Evolutionary conservation across 2,329 filamentous ascomycete genomes (phyloP).

Genomic region (Cercospora brassicicola): DNA sequence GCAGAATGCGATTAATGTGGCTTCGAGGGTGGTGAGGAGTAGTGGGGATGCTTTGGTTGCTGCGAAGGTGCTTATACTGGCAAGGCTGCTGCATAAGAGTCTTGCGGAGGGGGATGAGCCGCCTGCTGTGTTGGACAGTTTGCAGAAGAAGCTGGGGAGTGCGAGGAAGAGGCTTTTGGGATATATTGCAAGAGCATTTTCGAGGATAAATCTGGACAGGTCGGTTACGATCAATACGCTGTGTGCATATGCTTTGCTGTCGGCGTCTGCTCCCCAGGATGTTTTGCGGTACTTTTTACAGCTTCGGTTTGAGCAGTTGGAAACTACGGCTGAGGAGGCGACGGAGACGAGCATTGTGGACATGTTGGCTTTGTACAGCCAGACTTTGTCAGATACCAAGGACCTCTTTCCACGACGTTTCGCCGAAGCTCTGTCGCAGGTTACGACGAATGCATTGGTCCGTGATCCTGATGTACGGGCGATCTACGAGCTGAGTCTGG

Average conservation of each 20-base stretch:
- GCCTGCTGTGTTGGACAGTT: constrained; percentile 59
- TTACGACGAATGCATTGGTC: constrained; percentile 71
- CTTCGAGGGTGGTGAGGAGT: constrained; percentile 55
- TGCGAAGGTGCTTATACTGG: constrained; percentile 69
- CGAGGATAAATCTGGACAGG: constrained; percentile 40
- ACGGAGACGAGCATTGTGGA: constrained; percentile 58
- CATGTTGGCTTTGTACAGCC: constrained; percentile 71
- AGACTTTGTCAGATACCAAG: constrained; percentile 75
- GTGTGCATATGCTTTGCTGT: constrained; percentile 78
- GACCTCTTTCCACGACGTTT: constrained; percentile 71
- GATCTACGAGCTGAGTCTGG: constrained; percentile 71
- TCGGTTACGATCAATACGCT: constrained; percentile 67
- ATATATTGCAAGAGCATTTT: constrained; percentile 59
- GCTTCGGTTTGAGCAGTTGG: constrained; percentile 68
- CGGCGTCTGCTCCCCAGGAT: constrained; percentile 76
- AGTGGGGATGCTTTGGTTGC: constrained; percentile 55
- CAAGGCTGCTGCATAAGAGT: constrained; percentile 72
- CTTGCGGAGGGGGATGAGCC: constrained; percentile 56
- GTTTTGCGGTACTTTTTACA: constrained; percentile 76
- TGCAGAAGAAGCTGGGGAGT: constrained; percentile 63
- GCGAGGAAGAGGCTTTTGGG: constrained; percentile 66
- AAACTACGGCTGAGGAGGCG: constrained; percentile 57
- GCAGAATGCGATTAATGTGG: constrained; percentile 55
- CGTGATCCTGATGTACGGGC: constrained; percentile 66
- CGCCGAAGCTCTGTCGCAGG: constrained; percentile 63